Base-by-base conservation (phyloP, 306 rosid genomes). In the Dalbergia cultrata region DNA sequence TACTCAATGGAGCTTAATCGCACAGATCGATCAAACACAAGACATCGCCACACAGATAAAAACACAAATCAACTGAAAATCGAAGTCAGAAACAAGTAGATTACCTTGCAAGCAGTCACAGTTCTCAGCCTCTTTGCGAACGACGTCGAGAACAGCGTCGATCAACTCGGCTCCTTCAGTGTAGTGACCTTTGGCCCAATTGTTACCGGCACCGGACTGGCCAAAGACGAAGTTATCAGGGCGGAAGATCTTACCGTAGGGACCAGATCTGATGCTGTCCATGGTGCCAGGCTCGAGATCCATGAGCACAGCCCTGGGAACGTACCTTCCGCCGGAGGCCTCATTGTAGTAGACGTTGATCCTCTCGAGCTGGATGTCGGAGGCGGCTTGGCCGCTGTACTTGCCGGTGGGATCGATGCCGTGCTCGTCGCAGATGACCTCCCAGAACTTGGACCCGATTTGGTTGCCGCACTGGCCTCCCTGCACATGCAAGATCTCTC, bases 381-480 rank as follows among this genome's bases (percentile, higher is more conserved):
- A 70, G 13, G 82, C 34, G 8, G 56, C 87, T 49, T 89, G 85
- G 44, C 89, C 93, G 3, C 72, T 82, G 86, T 85, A 92, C 74
- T 88, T 86, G 0, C 98, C 97, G 10, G 95, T 89, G 7, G 93
- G 86, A 77, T 94, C 98, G 70, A 94, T 80, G 37, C 98, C 98
- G 70, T 93, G 98, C 86, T 93, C 98, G 60, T 93, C 94, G 83
- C 98, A 93, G 70, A 90, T 94, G 0, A 94, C 98, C 70, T 94
- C 97, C 98, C 98, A 94, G 85, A 94, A 94, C 84, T 94, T 94
- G 86, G 98, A 92, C 0, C 98, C 98, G 88, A 94, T 94, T 70
- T 94, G 98, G 91, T 94, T 94, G 19, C 98, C 98, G 79, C 98
- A 94, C 86, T 94, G 98, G 79, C 98, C 98, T 22, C 94, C 98